Evolutionary conservation across 176 grass and related monocot species (phyloP), one percentile per base, ranked within the genome.

Genomic region (Bromus sterilis): DNA sequence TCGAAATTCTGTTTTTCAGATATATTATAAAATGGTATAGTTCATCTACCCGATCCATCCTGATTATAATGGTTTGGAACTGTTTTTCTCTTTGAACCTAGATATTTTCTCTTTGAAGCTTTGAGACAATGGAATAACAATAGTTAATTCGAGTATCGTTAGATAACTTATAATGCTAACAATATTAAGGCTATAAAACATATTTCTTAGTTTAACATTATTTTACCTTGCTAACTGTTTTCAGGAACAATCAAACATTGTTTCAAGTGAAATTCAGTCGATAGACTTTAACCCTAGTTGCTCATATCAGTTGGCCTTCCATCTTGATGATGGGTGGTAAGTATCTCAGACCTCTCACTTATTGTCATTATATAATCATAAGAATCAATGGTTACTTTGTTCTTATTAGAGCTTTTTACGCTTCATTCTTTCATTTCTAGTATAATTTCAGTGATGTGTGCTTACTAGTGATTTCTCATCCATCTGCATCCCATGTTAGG

Each of bases 291-390:
- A 94, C 41, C 92, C 95, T 69, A 89, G 78, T 73, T 95, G 90
- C 60, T 86, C 90, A 56, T 64, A 91, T 82, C 92, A 94, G 77
- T 86, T 98, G 71, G 90, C 86, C 29, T 98, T 98, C 76, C 92
- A 98, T 89, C 90, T 95, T 81, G 95, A 93, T 53, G 88, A 94
- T 91, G 92, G 92, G 60, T 98, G 92, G 90, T 95, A 91, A 70
- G 82, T 85, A 78, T 76, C 36, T 78, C 33, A 7, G 34, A 25
- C 37, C 77, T 75, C 20, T 24, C 56, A 74, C 44, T 84, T 24
- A 59, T 73, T 31, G 65, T 65, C 77, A 74, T 57, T 87, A 16
- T 71, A 11, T 51, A 51, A 23, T 33, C 34, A 48, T 56, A 68
- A 39, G 37, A 58, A 37, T 21, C 25, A 80, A 80, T 9, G 23